A percentile compares a stretch with the other conserved stretches of the same genome.
Evolutionary conservation across 306 rosid species (phyloP).

Genomic region (Luffa acutangula): DNA sequence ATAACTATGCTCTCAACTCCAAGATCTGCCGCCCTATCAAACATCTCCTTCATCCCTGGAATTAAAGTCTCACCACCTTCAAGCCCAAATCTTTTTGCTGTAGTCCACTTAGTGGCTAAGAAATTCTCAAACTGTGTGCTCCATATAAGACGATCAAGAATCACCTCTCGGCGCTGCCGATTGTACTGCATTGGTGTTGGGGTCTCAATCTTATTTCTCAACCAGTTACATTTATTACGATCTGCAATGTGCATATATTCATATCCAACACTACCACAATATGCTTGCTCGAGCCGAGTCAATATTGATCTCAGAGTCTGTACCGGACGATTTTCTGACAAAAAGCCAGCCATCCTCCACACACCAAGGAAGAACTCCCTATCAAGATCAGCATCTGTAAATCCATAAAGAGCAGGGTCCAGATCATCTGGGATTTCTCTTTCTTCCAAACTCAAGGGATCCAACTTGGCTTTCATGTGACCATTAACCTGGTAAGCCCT

Average conservation of each 20-base stretch:
- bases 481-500: constrained; percentile 97
- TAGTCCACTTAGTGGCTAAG: constrained; percentile 91
- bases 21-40: constrained; percentile 84
- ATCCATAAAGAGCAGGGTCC: constrained; percentile 84
- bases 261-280: constrained; percentile 86
- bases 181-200: constrained; percentile 54
- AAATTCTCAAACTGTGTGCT: constrained; percentile 83
- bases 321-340: constrained; percentile 91
- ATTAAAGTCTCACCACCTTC: constrained; percentile 88
- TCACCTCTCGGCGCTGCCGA: constrained; percentile 71
- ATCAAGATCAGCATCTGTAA: constrained; percentile 89
- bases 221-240: constrained; percentile 78
- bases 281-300: constrained; percentile 93
- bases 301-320: constrained; percentile 86
- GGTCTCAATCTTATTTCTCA: constrained; percentile 87
- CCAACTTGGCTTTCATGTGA: constrained; percentile 83
- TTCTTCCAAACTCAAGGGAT: constrained; percentile 66
- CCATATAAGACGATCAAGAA: constrained; percentile 90
- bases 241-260: constrained; percentile 97
- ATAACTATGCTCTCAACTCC: constrained; percentile 96
- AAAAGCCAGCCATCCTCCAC: constrained; percentile 93
- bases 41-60: constrained; percentile 97
- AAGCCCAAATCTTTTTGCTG: constrained; percentile 91
- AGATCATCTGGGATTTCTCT: constrained; percentile 60
- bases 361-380: constrained; percentile 94